Evolutionary conservation across 2,329 filamentous ascomycete species (phyloP).

Genomic region (Rosellinia necatrix): DNA sequence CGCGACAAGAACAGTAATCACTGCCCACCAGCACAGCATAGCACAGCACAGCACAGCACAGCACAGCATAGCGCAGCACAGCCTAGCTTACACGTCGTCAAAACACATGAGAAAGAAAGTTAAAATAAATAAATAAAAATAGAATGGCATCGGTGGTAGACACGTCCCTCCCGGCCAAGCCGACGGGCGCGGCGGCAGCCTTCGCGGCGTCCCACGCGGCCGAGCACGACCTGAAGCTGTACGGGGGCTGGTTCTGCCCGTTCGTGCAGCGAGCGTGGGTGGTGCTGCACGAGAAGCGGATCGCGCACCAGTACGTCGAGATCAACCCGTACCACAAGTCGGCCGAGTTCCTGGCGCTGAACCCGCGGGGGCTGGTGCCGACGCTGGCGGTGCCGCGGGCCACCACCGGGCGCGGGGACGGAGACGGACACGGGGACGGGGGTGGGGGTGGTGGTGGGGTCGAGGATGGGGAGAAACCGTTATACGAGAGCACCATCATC

Average conservation of each 20-base stretch:
- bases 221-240: slow-evolving; percentile 65
- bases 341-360: slow-evolving; percentile 68
- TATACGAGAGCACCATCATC: slow-evolving; percentile 75
- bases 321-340: slow-evolving; percentile 80
- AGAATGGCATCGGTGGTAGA: slow-evolving; percentile 47
- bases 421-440: too few species aligned
- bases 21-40: not conserved
- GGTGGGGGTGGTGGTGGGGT: too few species aligned
- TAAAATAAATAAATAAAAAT: not conserved
- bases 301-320: slow-evolving; percentile 76
- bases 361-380: slow-evolving; percentile 76
- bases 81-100: too few species aligned
- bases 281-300: slow-evolving; percentile 72
- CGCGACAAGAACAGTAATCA: not conserved
- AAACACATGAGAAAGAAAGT: too few species aligned
- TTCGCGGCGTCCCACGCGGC: slow-evolving; percentile 52
- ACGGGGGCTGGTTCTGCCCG: slow-evolving; percentile 76
- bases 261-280: slow-evolving; percentile 76
- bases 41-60: not conserved
- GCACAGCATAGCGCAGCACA: too few species aligned
- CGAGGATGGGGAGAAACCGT: slow-evolving; percentile 53
- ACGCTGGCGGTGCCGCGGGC: slow-evolving; percentile 61
- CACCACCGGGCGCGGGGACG: not conserved
- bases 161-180: slow-evolving; percentile 51
- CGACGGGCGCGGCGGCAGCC: slow-evolving; percentile 55